Evolutionary conservation across 106 monocot species (phyloP).

Genomic region (Hemerocallis citrina): DNA sequence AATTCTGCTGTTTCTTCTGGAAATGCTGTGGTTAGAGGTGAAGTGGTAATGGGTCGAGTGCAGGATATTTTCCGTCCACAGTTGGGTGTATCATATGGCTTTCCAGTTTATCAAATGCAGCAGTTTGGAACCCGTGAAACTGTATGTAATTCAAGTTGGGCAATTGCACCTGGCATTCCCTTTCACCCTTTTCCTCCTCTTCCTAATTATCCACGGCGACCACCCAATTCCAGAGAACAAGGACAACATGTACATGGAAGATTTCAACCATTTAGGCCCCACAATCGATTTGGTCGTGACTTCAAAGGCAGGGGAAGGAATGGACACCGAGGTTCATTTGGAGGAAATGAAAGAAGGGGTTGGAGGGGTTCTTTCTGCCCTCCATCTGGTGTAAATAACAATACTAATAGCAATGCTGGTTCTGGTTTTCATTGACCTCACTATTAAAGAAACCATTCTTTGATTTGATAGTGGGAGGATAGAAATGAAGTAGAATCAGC

Average conservation of each 20-base stretch:
- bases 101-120: conserved; percentile 51
- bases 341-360: background rate
- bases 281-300: conserved; percentile 12
- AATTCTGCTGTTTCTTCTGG: background rate
- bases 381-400: conserved; percentile 5
- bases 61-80: conserved; percentile 50
- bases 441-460: too few relatives aligned
- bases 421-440: too few relatives aligned
- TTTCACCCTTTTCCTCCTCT: conserved; percentile 85
- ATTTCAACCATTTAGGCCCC: conserved; percentile 19
- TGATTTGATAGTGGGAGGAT: too few relatives aligned
- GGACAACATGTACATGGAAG: too few relatives aligned
- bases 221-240: background rate
- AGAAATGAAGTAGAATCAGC: too few relatives aligned
- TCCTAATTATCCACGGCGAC: conserved; percentile 45
- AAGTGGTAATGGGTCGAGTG: conserved; percentile 21
- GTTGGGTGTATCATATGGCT: conserved; percentile 59
- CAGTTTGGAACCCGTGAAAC: conserved; percentile 39
- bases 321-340: too few relatives aligned
- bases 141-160: conserved; percentile 20
- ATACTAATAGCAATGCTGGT: too few relatives aligned
- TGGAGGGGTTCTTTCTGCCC: conserved; percentile 2
- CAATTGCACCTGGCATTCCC: conserved; percentile 70
- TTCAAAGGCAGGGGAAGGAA: conserved; percentile 11
- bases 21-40: background rate